Conservation (phyloP, 2,329 filamentous ascomycete genomes). For the Domatiomyces globalis region DNA sequence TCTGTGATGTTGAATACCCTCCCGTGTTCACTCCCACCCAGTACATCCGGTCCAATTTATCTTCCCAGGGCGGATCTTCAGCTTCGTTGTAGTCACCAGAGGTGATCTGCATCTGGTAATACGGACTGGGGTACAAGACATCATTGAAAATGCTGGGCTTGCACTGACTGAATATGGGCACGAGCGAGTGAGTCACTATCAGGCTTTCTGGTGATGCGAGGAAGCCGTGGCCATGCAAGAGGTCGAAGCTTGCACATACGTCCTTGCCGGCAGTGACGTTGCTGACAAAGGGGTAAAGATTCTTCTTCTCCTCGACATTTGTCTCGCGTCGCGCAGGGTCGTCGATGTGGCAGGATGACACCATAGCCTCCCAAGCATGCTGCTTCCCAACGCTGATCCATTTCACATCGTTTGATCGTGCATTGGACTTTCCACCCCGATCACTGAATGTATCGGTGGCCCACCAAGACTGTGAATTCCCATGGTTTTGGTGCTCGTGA, state of each 20-base stretch:
- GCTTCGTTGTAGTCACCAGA: conserved; percentile 28
- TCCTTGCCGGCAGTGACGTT: conserved; percentile 3
- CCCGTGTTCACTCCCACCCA: conserved; percentile 46
- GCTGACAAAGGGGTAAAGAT: conserved; percentile 2
- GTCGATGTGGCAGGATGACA: conserved; percentile 8
- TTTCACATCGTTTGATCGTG: neutral
- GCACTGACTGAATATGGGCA: conserved; percentile 18
- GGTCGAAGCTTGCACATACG: conserved; percentile 5
- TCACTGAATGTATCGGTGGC: neutral
- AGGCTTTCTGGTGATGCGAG: conserved; percentile 8
- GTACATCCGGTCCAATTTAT: conserved; percentile 39
- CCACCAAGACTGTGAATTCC: neutral
- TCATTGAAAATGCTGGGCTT: conserved; percentile 24
- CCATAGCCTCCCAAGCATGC: conserved; percentile 6
- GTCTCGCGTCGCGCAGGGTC: conserved; percentile 6
- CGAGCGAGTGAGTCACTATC: conserved; percentile 11
- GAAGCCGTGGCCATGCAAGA: conserved; percentile 3
- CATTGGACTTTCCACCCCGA: neutral
- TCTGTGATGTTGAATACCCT: conserved; percentile 24
- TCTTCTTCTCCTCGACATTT: neutral
- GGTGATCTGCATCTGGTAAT: conserved; percentile 27
- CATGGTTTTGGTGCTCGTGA: neutral
- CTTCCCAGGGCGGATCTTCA: conserved; percentile 34
- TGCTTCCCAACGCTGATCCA: conserved; percentile 3
- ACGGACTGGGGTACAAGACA: conserved; percentile 39